Conservation (phyloP, 2,329 filamentous ascomycete genomes). For the Microcera coccophila region DNA sequence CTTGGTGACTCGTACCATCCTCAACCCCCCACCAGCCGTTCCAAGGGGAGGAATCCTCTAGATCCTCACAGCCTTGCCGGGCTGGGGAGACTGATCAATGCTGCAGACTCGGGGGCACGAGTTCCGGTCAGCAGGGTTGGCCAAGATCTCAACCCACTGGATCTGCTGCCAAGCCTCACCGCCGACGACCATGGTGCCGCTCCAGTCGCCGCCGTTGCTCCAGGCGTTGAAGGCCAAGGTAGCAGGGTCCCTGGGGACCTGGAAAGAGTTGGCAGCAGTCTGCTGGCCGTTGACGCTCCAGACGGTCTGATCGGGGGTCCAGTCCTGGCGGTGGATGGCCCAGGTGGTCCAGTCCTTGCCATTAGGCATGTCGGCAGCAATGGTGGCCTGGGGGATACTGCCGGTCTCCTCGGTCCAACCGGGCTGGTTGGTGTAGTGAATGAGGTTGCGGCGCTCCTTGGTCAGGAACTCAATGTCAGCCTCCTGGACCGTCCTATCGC, state of each 20-base stretch:
- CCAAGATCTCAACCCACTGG: slow-evolving; percentile 58
- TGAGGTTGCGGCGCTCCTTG: slow-evolving; percentile 34
- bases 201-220: slow-evolving; percentile 56
- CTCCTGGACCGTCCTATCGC: slow-evolving; percentile 41
- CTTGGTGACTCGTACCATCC: too few relatives aligned
- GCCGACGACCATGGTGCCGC: slow-evolving; percentile 49
- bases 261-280: slow-evolving; percentile 48
- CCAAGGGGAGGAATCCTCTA: slow-evolving; percentile 1
- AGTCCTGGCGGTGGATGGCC: slow-evolving; percentile 56
- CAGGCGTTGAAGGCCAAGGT: slow-evolving; percentile 55
- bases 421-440: slow-evolving; percentile 60
- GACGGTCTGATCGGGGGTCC: slow-evolving; percentile 49
- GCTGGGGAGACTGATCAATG: slow-evolving; percentile 26
- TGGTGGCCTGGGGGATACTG: slow-evolving; percentile 42
- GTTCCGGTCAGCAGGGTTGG: slow-evolving; percentile 34
- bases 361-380: slow-evolving; percentile 41
- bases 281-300: slow-evolving; percentile 52
- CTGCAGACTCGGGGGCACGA: slow-evolving; percentile 21
- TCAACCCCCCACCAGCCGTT: not conserved
- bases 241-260: slow-evolving; percentile 49
- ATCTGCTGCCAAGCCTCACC: slow-evolving; percentile 52
- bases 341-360: slow-evolving; percentile 48
- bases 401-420: slow-evolving; percentile 42
- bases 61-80: slow-evolving; percentile 37
- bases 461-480: slow-evolving; percentile 51